A percentile compares a stretch with the other conserved stretches of the same genome.
phyloP scores from a whole-genome alignment of 1,284 basidiomycete genomes.

The Salmacisia buchloeana region DNA sequence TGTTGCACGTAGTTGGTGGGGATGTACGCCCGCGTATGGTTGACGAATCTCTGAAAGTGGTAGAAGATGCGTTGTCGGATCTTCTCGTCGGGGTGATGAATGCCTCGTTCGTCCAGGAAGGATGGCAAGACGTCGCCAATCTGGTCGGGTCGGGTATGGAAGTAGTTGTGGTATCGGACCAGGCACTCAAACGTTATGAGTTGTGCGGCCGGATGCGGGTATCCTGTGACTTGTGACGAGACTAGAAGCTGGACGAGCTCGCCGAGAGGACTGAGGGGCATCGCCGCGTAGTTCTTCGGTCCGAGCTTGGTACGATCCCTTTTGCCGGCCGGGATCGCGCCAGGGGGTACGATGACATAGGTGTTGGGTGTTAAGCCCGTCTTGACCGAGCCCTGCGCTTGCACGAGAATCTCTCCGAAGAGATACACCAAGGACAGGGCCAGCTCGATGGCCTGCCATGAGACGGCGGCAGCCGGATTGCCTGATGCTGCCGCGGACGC shows the following conservation, averaged over 20 bases:
- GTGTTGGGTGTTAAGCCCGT: conserved; percentile 40
- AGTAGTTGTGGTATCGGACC: conserved; percentile 90
- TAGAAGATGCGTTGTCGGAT: conserved; percentile 81
- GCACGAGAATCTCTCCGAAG: conserved; percentile 66
- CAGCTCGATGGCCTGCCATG: conserved; percentile 92
- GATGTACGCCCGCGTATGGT: conserved; percentile 74
- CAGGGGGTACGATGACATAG: conserved; percentile 37
- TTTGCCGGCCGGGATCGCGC: conserved; percentile 26
- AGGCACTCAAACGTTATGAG: conserved; percentile 91
- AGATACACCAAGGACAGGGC: conserved; percentile 86
- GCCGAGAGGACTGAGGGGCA: conserved; percentile 81
- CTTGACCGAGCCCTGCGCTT: conserved; percentile 39
- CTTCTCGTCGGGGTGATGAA: conserved; percentile 70
- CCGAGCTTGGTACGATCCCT: conserved; percentile 31
- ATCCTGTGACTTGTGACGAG: conserved; percentile 73
- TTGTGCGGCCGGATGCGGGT: conserved; percentile 79
- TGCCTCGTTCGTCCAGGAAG: conserved; percentile 82
- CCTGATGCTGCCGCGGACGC: background rate
- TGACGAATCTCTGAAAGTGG: conserved; percentile 87
- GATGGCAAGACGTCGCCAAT: conserved; percentile 66
- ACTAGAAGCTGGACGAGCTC: conserved; percentile 81
- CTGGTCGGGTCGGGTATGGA: conserved; percentile 76
- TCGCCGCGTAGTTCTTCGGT: conserved; percentile 27
- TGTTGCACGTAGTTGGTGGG: conserved; percentile 64
- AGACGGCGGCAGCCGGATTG: conserved; percentile 26